A percentile compares a stretch with the other conserved stretches of the same genome.
These are phyloP conservation scores for Syzygium aqueum DNA, from an alignment of 345 rosid species.

Conservation along the genomic window DNA sequence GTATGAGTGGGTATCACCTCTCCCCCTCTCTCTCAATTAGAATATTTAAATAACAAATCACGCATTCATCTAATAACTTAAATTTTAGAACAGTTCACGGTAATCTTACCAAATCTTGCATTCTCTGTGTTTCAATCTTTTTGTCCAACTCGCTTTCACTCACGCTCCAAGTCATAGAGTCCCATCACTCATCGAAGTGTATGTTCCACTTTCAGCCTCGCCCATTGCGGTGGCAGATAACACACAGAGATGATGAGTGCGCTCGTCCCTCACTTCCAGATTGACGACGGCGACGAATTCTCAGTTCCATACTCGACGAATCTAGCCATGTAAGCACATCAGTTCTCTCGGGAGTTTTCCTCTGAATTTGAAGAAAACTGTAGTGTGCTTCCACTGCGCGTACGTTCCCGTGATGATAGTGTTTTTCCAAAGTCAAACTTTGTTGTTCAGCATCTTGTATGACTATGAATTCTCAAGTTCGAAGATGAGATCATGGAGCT, in stretches of 20 bases:
- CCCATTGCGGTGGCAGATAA: neutral
- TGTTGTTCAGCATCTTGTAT: neutral
- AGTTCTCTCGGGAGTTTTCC: neutral
- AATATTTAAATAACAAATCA: too few species aligned
- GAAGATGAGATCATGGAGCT: conserved; percentile 74
- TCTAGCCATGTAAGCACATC: neutral
- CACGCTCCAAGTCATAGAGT: neutral
- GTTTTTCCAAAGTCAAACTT: neutral
- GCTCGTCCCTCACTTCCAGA: neutral
- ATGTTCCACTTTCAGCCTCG: neutral
- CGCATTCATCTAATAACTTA: too few species aligned
- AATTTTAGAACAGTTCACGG: too few species aligned
- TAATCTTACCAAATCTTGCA: too few species aligned
- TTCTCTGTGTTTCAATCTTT: neutral
- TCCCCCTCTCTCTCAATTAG: neutral
- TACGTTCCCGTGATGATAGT: neutral
- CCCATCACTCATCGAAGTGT: neutral
- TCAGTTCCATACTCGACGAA: neutral
- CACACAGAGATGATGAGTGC: neutral
- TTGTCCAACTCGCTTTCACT: neutral
- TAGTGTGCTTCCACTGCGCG: neutral
- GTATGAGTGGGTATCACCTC: neutral
- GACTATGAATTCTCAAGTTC: conserved; percentile 13
- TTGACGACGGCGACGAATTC: neutral
- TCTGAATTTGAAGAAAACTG: neutral